These are phyloP conservation scores for Fomitopsis palustris DNA, from an alignment of 1,284 basidiomycete species.

Conservation along the genomic window DNA sequence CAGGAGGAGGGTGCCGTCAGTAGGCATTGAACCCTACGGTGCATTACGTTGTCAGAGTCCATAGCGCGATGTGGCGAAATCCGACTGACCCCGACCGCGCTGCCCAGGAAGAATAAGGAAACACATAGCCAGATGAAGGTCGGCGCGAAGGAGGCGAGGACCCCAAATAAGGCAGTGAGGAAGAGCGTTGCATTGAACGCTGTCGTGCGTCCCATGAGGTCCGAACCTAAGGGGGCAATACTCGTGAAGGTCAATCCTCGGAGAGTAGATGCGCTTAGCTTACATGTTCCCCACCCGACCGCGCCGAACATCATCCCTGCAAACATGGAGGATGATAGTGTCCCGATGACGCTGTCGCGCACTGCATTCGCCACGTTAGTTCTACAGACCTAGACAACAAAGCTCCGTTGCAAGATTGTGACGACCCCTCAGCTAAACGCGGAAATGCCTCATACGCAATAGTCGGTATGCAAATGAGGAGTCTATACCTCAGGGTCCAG, in stretches of 20 bases:
- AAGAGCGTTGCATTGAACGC: conserved; percentile 94
- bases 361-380: too few species aligned
- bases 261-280: conserved; percentile 16
- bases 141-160: conserved; percentile 76
- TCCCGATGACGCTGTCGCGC: conserved; percentile 71
- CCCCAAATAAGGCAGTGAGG: conserved; percentile 87
- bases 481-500: not conserved
- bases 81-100: conserved; percentile 76
- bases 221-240: conserved; percentile 44
- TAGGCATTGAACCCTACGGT: conserved; percentile 87
- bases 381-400: too few species aligned
- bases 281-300: conserved; percentile 87
- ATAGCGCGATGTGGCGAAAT: too few species aligned
- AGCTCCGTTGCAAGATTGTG: too few species aligned
- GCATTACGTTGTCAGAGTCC: not conserved
- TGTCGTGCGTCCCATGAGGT: conserved; percentile 79
- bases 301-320: conserved; percentile 97
- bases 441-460: too few species aligned
- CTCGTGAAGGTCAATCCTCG: not conserved
- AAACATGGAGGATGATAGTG: conserved; percentile 79
- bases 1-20: conserved; percentile 90
- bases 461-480: too few species aligned
- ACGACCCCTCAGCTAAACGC: too few species aligned
- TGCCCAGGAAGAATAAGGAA: conserved; percentile 85
- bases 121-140: conserved; percentile 74